Conservation (phyloP, 2,329 filamentous ascomycete species). For the Stenocarpella maydis region DNA sequence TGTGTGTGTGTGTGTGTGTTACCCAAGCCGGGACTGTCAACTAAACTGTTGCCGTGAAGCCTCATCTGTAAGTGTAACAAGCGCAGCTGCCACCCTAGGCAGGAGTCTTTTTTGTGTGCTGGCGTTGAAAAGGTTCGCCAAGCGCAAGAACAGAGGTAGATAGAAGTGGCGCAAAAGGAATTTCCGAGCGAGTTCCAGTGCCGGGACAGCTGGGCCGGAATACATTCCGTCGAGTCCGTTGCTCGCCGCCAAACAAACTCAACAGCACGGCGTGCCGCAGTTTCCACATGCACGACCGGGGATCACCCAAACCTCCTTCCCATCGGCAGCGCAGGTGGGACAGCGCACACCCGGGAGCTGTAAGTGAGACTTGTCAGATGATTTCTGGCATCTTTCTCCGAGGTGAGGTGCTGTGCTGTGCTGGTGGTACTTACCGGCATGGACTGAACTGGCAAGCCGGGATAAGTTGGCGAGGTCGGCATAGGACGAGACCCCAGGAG, state of each 20-base stretch:
- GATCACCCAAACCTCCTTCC: slow-evolving; percentile 64
- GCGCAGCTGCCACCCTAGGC: slow-evolving; percentile 32
- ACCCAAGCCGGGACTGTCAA: slow-evolving; percentile 14
- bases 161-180: neutral
- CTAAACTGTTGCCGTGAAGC: slow-evolving; percentile 35
- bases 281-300: slow-evolving; percentile 60
- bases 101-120: slow-evolving; percentile 10
- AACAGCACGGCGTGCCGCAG: slow-evolving; percentile 56
- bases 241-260: slow-evolving; percentile 17
- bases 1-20: slow-evolving; percentile 19
- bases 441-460: slow-evolving; percentile 35
- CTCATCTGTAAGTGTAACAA: slow-evolving; percentile 34
- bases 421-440: slow-evolving; percentile 34
- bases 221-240: slow-evolving; percentile 7
- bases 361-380: slow-evolving; percentile 21
- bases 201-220: neutral
- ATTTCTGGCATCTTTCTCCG: neutral
- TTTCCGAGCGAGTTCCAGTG: neutral
- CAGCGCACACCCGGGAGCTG: slow-evolving; percentile 60
- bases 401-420: neutral
- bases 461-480: slow-evolving; percentile 22
- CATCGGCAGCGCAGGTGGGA: slow-evolving; percentile 57
- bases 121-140: neutral
- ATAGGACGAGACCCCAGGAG: slow-evolving; percentile 17
- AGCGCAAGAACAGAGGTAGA: neutral